Evolutionary conservation across 768 basidiomycete genomes (phyloP), one percentile per base, ranked within the genome.

Genomic region (Mycena filopes): DNA sequence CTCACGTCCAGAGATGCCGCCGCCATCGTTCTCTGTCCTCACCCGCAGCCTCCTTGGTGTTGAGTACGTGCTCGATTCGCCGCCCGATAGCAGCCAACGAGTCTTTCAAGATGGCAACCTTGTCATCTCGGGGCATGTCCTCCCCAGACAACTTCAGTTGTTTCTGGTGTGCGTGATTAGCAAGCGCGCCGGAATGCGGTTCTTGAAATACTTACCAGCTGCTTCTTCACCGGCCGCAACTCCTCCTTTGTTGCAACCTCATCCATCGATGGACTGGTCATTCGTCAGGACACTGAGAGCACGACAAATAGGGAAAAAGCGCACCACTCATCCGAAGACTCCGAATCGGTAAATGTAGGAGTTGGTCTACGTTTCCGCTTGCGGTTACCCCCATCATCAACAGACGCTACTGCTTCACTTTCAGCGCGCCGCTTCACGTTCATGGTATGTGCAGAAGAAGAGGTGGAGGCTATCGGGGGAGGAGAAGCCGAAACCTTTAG

Each of bases 1-100:
- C 95, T 77, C 79, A 96, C 94, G 95, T 93, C 96, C 96, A 98
- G n/a, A 96, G 84, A 81, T 98, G 95, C 68, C 94, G 87, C 66
- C 93, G 86, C 96, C 95, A 98, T 75, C 93, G 84, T 74, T 91
- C 90, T 21, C 86, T 83, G 71, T 97, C 92, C 77, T 94, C 91
- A 16, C 96, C 95, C 43, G 87, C 85, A 6, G 88, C 85, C 67
- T 88, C 85, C 76, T 96, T 96, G 40, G 86, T 74, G 55, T 86
- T 86, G 29, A 97, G 83, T 3, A 98, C 94, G 45, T 78, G 75
- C 71, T 98, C 96, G 71, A 99, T 99, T 47, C 95, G 90, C 67
- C 89, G 87, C 38, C 98, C 98, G 62, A 99, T 98, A 12, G 93
- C 93, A 61, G 94, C 90, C 29, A 99, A 85, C 40, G 96, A 98